phyloP scores from a whole-genome alignment of 176 grass and related monocot species.

The Calamus simplicifolius region DNA sequence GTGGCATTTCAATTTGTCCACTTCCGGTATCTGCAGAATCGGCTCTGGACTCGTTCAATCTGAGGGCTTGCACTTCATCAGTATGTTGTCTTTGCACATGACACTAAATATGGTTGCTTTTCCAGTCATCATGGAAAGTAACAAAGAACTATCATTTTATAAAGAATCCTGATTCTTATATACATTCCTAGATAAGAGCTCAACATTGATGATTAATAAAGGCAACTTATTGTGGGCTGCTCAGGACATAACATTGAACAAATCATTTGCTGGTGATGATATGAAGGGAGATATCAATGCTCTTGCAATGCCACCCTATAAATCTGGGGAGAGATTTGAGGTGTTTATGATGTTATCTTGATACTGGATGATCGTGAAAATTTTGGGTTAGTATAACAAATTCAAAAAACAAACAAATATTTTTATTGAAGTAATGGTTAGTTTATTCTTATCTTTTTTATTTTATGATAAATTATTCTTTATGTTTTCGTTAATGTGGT shows the following conservation, averaged over 20 bases:
- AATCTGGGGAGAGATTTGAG: constrained; percentile 49
- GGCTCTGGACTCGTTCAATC: constrained; percentile 24
- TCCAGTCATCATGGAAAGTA: too few species aligned
- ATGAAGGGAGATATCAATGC: constrained; percentile 11
- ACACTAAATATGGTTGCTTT: too few species aligned
- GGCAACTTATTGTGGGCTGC: constrained; percentile 11
- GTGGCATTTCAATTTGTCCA: constrained; percentile 1
- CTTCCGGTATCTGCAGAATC: constrained; percentile 20
- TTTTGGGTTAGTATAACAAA: constrained; percentile 52
- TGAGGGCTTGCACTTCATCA: constrained; percentile 31
- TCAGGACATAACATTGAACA: constrained; percentile 31
- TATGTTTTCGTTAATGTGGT: too few species aligned
- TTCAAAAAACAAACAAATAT: neutral
- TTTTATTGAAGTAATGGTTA: neutral
- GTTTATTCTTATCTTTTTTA: neutral
- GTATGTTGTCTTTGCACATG: constrained; percentile 22
- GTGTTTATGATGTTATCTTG: constrained; percentile 73
- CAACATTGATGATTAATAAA: neutral
- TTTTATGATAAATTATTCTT: neutral
- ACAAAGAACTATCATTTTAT: too few species aligned
- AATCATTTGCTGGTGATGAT: constrained; percentile 23
- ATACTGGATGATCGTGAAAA: constrained; percentile 88
- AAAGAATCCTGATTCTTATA: too few species aligned
- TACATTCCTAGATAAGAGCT: too few species aligned
- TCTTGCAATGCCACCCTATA: constrained; percentile 74